Evolutionary conservation across 2,329 filamentous ascomycete species (phyloP).

Genomic region (Nemania sp.): DNA sequence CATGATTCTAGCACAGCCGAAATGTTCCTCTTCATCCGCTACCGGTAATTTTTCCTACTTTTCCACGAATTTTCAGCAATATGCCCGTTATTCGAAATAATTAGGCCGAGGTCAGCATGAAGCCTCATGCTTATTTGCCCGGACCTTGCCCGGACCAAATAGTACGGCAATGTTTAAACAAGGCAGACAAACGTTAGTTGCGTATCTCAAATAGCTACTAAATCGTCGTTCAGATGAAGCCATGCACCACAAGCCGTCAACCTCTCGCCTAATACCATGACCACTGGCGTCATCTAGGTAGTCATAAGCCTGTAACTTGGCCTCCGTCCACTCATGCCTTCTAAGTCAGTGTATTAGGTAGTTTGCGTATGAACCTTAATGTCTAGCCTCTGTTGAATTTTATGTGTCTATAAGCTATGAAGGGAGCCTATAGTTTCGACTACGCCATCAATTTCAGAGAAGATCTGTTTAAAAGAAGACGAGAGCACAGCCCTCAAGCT

Average conservation of each 20-base stretch:
- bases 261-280: neutral
- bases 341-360: too few relatives aligned
- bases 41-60: too few relatives aligned
- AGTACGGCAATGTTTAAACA: neutral
- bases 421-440: neutral
- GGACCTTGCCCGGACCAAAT: neutral
- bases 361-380: too few relatives aligned
- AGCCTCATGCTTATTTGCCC: neutral
- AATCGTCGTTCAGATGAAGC: neutral
- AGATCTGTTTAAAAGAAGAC: neutral
- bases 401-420: neutral
- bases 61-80: neutral
- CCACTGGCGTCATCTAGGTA: too few relatives aligned
- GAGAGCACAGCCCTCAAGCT: neutral
- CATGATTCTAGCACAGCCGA: too few relatives aligned
- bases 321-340: too few relatives aligned
- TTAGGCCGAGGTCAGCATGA: neutral
- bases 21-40: too few relatives aligned
- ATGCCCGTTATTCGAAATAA: too few relatives aligned
- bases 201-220: neutral
- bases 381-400: neutral
- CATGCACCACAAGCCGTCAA: neutral
- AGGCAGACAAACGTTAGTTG: neutral
- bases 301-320: too few relatives aligned
- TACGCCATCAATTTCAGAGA: neutral